Conservation (phyloP, 371 early-diverging fungal genomes). For the Mucor circinelloides region DNA sequence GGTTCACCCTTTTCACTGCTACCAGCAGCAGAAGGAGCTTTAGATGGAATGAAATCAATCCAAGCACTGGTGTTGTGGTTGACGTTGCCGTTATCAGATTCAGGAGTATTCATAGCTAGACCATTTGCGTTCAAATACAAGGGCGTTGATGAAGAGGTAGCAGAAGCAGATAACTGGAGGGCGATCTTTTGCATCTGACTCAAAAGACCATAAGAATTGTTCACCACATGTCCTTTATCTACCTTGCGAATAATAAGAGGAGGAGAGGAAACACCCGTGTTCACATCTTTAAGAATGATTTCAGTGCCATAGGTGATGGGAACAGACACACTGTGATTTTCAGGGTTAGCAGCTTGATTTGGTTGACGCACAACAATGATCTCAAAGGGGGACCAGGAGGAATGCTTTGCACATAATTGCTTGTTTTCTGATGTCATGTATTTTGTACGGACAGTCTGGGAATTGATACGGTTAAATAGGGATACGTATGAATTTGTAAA, state of each 20-base stretch:
- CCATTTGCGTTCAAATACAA: constrained; percentile 44
- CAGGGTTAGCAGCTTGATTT: constrained; percentile 37
- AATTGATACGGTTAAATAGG: constrained; percentile 84
- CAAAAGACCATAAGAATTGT: constrained; percentile 69
- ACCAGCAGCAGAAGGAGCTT: background rate
- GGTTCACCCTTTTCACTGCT: constrained; percentile 18
- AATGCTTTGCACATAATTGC: constrained; percentile 74
- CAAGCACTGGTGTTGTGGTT: constrained; percentile 32
- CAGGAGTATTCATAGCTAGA: constrained; percentile 17
- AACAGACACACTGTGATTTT: constrained; percentile 27
- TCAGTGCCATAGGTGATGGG: constrained; percentile 79
- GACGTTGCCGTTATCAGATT: constrained; percentile 4
- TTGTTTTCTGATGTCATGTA: constrained; percentile 62
- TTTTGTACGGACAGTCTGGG: constrained; percentile 87
- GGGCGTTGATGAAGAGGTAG: constrained; percentile 21
- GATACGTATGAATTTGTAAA: constrained; percentile 69
- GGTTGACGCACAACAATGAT: constrained; percentile 63
- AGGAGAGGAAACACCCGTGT: constrained; percentile 68
- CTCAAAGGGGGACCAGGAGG: constrained; percentile 80
- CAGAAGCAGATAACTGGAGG: constrained; percentile 54
- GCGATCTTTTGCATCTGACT: constrained; percentile 91
- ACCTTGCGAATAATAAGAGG: constrained; percentile 76
- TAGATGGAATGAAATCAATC: constrained; percentile 38
- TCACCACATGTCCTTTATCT: constrained; percentile 71
- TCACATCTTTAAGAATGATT: constrained; percentile 70